These are phyloP conservation scores for Fusarium transvaalense DNA, from an alignment of 2,329 filamentous ascomycete genomes.

Conservation along the genomic window DNA sequence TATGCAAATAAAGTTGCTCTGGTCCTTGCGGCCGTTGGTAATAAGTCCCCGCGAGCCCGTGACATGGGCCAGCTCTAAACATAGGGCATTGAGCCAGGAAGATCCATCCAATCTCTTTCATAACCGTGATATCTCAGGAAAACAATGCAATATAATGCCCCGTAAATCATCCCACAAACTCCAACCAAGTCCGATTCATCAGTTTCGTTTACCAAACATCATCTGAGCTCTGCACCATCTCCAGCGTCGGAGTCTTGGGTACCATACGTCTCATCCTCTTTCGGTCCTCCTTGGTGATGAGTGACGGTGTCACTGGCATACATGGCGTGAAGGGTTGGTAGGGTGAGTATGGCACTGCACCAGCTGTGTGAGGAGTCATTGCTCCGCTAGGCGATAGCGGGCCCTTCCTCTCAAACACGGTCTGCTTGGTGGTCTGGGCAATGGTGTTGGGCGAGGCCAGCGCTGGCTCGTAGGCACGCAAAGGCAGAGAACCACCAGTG, in stretches of 20 bases:
- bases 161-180: constrained; percentile 13
- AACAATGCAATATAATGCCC: constrained; percentile 30
- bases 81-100: constrained; percentile 18
- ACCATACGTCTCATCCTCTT: constrained; percentile 75
- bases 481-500: constrained; percentile 68
- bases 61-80: constrained; percentile 13
- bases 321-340: constrained; percentile 84
- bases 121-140: constrained; percentile 46
- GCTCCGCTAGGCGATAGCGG: constrained; percentile 69
- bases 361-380: constrained; percentile 72
- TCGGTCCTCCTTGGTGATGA: constrained; percentile 77
- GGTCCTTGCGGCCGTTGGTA: constrained; percentile 27
- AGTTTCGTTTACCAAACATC: constrained; percentile 71
- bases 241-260: constrained; percentile 71
- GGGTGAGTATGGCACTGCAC: constrained; percentile 77
- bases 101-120: constrained; percentile 31
- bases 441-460: constrained; percentile 63
- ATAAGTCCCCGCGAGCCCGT: constrained; percentile 21
- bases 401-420: constrained; percentile 69
- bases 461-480: constrained; percentile 72
- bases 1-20: constrained; percentile 27
- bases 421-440: constrained; percentile 69
- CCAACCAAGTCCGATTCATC: background rate
- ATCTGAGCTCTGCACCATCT: constrained; percentile 71
- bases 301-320: constrained; percentile 80